These are phyloP conservation scores for Penicillium aurantiogriseum DNA, from an alignment of 2,329 filamentous ascomycete genomes.

Conservation along the genomic window DNA sequence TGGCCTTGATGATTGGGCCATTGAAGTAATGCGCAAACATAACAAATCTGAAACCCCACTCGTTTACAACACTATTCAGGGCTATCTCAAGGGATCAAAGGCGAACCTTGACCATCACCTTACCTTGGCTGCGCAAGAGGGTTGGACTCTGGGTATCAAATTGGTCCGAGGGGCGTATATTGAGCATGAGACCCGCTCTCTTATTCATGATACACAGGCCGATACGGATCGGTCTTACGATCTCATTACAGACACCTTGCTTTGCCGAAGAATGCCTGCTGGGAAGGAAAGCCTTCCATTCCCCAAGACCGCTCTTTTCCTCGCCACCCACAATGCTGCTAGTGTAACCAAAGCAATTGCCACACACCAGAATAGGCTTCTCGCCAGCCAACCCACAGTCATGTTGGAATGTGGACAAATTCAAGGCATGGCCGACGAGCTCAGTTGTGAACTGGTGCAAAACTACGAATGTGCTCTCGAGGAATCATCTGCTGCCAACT, in stretches of 20 bases:
- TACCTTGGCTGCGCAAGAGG: conserved; percentile 37
- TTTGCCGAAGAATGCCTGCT: conserved; percentile 43
- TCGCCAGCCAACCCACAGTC: conserved; percentile 36
- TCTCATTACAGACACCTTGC: conserved; percentile 47
- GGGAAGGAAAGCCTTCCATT: conserved; percentile 20
- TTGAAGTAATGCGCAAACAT: too few relatives aligned
- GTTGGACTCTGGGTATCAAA: conserved; percentile 45
- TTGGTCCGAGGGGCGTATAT: conserved; percentile 50
- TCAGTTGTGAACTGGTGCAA: conserved; percentile 57
- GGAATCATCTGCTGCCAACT: conserved; percentile 31
- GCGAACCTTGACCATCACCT: conserved; percentile 42
- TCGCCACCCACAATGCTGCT: conserved; percentile 54
- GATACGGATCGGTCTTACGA: conserved; percentile 50
- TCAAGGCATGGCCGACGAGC: conserved; percentile 88
- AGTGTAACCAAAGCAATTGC: conserved; percentile 48
- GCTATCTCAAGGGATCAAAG: conserved; percentile 46
- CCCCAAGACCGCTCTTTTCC: conserved; percentile 45
- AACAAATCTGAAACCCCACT: conserved; percentile 34
- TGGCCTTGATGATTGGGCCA: too few relatives aligned
- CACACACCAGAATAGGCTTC: conserved; percentile 37
- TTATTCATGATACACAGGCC: conserved; percentile 40
- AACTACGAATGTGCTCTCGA: conserved; percentile 23
- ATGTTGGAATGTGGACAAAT: conserved; percentile 68
- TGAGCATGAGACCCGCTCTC: conserved; percentile 35
- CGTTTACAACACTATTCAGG: conserved; percentile 48